phyloP scores from a whole-genome alignment of 163 green algal genomes.

The Volvox carteri region DNA sequence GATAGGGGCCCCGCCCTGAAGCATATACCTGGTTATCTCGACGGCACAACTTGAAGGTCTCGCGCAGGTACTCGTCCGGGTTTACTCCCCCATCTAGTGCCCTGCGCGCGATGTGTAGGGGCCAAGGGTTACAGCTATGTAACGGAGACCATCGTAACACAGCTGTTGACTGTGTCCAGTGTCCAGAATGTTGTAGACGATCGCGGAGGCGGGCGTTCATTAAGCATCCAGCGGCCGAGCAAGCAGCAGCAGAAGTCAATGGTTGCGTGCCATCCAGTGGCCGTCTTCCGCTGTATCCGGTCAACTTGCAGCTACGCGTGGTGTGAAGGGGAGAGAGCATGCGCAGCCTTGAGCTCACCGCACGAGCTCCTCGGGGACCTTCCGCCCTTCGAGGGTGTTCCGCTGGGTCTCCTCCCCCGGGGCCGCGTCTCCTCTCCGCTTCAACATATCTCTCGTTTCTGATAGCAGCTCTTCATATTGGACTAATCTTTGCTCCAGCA shows the following conservation, averaged over 20 bases:
- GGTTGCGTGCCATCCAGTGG: no score
- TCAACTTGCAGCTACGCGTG: no score
- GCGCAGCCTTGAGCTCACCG: not conserved
- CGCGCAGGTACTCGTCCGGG: constrained; percentile 50
- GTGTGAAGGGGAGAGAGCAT: not conserved
- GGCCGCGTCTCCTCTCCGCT: not conserved
- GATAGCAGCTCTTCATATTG: constrained; percentile 46
- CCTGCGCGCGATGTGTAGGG: not conserved
- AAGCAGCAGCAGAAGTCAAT: not conserved
- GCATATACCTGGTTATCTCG: constrained; percentile 48
- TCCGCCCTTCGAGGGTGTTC: constrained; percentile 37
- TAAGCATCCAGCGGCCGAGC: not conserved
- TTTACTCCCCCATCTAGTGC: constrained; percentile 37
- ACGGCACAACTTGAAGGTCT: constrained; percentile 40
- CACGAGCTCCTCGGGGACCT: constrained; percentile 39
- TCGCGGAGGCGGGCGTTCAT: not conserved
- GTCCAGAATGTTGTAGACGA: not conserved
- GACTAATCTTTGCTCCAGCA: constrained; percentile 23
- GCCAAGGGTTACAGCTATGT: not conserved
- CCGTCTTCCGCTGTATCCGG: no score
- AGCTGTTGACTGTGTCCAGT: not conserved
- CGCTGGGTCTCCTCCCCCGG: not conserved
- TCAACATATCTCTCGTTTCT: constrained; percentile 32
- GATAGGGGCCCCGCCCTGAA: not conserved
- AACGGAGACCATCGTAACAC: not conserved